phyloP scores from a whole-genome alignment of 2,329 filamentous ascomycete species.

The Thyridium curvatum region DNA sequence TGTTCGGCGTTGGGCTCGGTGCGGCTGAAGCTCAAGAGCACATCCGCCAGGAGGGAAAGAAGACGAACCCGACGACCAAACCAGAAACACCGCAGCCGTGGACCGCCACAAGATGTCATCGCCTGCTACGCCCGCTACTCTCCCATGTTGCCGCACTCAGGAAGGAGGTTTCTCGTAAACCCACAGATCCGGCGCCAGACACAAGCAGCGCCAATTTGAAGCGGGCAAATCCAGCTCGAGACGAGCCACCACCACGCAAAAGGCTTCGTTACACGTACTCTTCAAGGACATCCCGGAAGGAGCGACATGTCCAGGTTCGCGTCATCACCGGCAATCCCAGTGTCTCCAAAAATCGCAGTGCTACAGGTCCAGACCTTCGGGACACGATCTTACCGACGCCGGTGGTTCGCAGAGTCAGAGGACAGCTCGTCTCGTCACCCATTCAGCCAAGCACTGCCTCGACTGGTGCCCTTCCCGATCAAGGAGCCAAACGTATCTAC shows the following conservation, averaged over 20 bases:
- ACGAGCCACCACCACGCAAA: slow-evolving; percentile 5
- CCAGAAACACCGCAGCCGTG: slow-evolving; percentile 22
- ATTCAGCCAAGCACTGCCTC: too few species aligned
- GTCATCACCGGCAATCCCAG: slow-evolving; percentile 3
- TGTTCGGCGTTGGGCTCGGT: too few species aligned
- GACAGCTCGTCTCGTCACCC: slow-evolving; percentile 20
- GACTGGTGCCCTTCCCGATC: too few species aligned
- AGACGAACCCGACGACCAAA: slow-evolving; percentile 1
- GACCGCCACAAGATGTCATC: slow-evolving; percentile 41
- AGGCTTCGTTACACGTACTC: slow-evolving; percentile 15
- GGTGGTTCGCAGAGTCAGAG: slow-evolving; percentile 20
- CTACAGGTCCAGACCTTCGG: slow-evolving; percentile 9
- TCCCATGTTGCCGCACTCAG: slow-evolving; percentile 33
- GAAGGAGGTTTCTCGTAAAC: slow-evolving; percentile 15
- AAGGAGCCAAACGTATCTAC: neutral
- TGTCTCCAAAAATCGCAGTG: slow-evolving; percentile 4
- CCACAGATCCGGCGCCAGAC: too few species aligned
- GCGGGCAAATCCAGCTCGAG: neutral
- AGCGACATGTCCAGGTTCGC: neutral
- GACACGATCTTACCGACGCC: slow-evolving; percentile 23
- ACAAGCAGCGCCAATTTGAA: too few species aligned
- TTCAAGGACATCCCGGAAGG: slow-evolving; percentile 5
- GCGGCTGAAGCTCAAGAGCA: too few species aligned
- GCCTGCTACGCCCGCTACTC: slow-evolving; percentile 39
- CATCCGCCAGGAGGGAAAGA: neutral